Percentiles rank a stretch among this genome's conserved stretches.
Evolutionary conservation across 345 rosid species (phyloP).

Genomic region (Rhodamnia rubescens): DNA sequence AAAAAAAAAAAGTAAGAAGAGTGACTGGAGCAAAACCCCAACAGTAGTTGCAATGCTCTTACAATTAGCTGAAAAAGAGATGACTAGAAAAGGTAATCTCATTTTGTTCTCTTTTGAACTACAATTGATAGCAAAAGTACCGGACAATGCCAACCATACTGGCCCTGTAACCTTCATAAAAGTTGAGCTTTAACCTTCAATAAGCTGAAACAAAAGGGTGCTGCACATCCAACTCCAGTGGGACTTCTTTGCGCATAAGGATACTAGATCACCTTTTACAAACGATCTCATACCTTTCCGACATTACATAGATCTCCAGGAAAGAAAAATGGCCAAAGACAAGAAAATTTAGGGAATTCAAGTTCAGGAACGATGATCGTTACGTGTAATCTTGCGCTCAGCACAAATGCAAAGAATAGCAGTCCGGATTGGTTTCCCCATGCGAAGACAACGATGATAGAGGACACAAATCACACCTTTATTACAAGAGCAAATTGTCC

Average conservation of each 20-base stretch:
- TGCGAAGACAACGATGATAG: background rate
- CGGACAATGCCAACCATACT: background rate
- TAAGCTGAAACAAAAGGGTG: background rate
- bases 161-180: background rate
- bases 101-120: background rate
- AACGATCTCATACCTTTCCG: background rate
- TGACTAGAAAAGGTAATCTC: background rate
- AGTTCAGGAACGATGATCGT: background rate
- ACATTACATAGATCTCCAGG: background rate
- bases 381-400: background rate
- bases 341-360: background rate
- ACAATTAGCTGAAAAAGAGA: background rate
- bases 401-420: background rate
- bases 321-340: background rate
- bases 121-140: background rate
- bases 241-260: background rate
- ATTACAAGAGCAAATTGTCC: constrained; percentile 11
- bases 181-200: background rate
- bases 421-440: background rate
- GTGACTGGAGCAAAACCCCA: too few species aligned
- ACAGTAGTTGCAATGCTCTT: too few species aligned
- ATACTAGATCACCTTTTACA: background rate
- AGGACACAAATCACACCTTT: constrained; percentile 24
- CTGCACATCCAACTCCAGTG: background rate
- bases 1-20: too few species aligned